Evolutionary conservation across 78 protist species (phyloP), one percentile per base, ranked within the genome.

Genomic region (Ministeria vibrans): DNA sequence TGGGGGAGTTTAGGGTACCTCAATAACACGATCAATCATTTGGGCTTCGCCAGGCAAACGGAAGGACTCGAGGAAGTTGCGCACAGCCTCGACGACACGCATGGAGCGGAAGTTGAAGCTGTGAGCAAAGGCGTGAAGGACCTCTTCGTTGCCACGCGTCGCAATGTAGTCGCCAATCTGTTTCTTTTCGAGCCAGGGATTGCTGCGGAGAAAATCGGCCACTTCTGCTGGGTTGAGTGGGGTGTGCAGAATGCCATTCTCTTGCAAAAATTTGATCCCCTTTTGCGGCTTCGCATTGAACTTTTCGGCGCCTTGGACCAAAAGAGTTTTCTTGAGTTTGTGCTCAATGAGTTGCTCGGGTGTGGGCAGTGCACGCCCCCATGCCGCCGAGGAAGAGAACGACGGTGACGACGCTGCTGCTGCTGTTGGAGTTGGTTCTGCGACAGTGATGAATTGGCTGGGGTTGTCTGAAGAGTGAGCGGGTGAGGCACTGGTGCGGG

Each of bases 11-110:
- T n/a, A n/a, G n/a, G n/a, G n/a, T n/a, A n/a, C 66, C 76, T 88
- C 90, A 72, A 92, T 68, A 32, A 92, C 53, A 36, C 96, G 87
- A 22, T 81, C 92, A 51, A 93, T 93, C 55, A 86, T 68, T 82
- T 93, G 96, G 5, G 92, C 84, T 83, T 93, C 96, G 39, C 94
- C 94, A 6, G 93, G 95, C 41, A 92, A 84, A 1, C 81, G 88
- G 77, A 87, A 80, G 13, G 61, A 0, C 42, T 7, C 9, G 36
- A 83, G 78, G 45, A 81, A 63, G 63, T 2, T 7, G 23, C 92
- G 79, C 70, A 91, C 36, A 39, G 89, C 90, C 30, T 46, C 86
- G 32, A 55, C 81, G 27, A 91, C 20, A 4, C 32, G 34, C 62
- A 28, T 1, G 38, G 43, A 55, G 3, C 18, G 36, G 61, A 91